Evolutionary conservation across 2,329 filamentous ascomycete genomes (phyloP), one percentile per base, ranked within the genome.

Genomic region (Aspergillus piperis): DNA sequence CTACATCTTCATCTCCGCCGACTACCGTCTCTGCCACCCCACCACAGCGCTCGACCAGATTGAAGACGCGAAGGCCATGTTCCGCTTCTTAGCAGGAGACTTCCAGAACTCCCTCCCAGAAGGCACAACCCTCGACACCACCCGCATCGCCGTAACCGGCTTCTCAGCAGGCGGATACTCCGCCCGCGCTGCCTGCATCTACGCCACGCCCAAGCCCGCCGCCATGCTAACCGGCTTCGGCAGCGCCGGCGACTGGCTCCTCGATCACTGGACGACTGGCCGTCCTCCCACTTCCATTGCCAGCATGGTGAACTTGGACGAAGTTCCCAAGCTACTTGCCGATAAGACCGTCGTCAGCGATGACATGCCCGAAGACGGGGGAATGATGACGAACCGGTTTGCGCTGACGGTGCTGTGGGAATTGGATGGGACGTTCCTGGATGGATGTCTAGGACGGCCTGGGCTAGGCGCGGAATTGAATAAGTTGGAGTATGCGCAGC

Each of bases 91-190:
- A 5, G 39, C 58, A 13, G 39, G 51, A 2, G 8, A 41, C 10
- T 68, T 68, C 50, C 27, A 60, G 27, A 41, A 15, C 8, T 7
- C 41, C 2, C 52, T 68, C 4, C 60, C 62, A 2, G 25, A 48
- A n/a, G 19, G 25, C 5, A 25, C 53, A 3, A 36, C 60, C 1
- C 42, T 68, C 2, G 66, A 68, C 49, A 57, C 59, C 3, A 25
- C 62, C 19, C 58, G 61, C 10, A 65, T 68, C 11, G 65, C 66
- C 6, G 66, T 68, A 0, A 57, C 62, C 3, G 66, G 66, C 3
- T 66, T 68, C 57, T 68, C 66, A 0, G 66, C 66, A 3, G 66
- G 66, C 15, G 66, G 62, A 3, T 68, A 65, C 39, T 67, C 66
- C n/a, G 66, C 66, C 6, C 66, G 66, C 21, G 65, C 66, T 15